Conservation (phyloP, 345 rosid species). For the Populus alba region DNA sequence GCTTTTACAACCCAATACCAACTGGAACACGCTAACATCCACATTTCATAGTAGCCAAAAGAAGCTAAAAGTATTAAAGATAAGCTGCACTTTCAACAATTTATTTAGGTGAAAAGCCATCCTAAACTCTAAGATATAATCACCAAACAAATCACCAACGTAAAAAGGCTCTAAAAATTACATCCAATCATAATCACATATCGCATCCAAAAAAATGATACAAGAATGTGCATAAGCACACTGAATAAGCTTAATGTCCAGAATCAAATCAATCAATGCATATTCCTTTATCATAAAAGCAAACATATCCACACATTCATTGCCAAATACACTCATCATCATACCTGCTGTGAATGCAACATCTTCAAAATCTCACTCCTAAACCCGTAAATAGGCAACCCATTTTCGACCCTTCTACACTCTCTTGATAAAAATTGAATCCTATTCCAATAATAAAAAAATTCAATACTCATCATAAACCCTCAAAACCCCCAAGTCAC, state of each 20-base stretch:
- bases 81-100: neutral
- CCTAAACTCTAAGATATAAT: neutral
- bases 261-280: neutral
- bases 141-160: neutral
- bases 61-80: neutral
- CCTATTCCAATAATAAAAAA: slow-evolving; percentile 45
- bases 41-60: neutral
- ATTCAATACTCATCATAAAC: slow-evolving; percentile 18
- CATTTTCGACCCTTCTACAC: slow-evolving; percentile 68
- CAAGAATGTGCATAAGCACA: neutral
- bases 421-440: slow-evolving; percentile 57
- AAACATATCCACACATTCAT: neutral
- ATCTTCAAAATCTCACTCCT: slow-evolving; percentile 46
- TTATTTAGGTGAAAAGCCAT: neutral
- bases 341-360: slow-evolving; percentile 57
- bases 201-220: neutral
- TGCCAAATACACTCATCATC: neutral
- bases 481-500: slow-evolving; percentile 34
- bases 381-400: slow-evolving; percentile 64
- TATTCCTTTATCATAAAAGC: neutral
- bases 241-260: neutral
- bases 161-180: neutral
- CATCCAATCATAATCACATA: neutral
- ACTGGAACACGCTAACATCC: neutral
- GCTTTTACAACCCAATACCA: neutral